phyloP scores from a whole-genome alignment of 768 basidiomycete genomes.

The Cystobasidium ongulense region DNA sequence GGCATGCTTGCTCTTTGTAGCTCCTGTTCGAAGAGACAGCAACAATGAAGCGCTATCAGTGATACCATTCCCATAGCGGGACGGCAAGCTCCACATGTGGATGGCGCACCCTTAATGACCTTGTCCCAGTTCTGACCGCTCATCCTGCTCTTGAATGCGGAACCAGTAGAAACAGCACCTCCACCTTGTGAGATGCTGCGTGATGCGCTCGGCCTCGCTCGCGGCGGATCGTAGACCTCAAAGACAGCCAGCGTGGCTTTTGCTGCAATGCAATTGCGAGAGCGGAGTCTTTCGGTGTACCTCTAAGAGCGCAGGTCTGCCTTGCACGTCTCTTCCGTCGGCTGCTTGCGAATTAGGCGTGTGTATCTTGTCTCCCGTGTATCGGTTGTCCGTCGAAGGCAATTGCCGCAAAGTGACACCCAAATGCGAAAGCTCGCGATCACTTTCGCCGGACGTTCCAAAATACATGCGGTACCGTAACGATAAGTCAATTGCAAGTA shows the following conservation, averaged over 20 bases:
- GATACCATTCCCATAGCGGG: not conserved
- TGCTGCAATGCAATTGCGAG: not conserved
- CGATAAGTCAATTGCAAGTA: too few relatives aligned
- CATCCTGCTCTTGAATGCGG: constrained; percentile 3
- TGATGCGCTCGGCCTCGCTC: not conserved
- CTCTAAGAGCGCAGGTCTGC: too few relatives aligned
- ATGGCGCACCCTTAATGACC: constrained; percentile 5
- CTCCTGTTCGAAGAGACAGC: constrained; percentile 49
- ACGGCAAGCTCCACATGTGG: not conserved
- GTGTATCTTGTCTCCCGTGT: too few relatives aligned
- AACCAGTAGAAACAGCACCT: not conserved
- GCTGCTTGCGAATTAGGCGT: too few relatives aligned
- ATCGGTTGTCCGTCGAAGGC: too few relatives aligned
- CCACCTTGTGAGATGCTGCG: not conserved
- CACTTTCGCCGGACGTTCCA: too few relatives aligned
- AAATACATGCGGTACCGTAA: too few relatives aligned
- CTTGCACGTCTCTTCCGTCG: too few relatives aligned
- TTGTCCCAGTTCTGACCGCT: constrained; percentile 15
- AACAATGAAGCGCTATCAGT: not conserved
- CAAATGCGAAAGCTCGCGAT: too few relatives aligned
- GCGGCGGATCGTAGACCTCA: not conserved
- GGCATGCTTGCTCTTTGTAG: constrained; percentile 93
- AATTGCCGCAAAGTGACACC: too few relatives aligned
- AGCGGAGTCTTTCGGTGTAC: too few relatives aligned
- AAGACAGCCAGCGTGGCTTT: constrained; percentile 5